phyloP scores from a whole-genome alignment of 106 monocot genomes.

The Ottelia alismoides region DNA sequence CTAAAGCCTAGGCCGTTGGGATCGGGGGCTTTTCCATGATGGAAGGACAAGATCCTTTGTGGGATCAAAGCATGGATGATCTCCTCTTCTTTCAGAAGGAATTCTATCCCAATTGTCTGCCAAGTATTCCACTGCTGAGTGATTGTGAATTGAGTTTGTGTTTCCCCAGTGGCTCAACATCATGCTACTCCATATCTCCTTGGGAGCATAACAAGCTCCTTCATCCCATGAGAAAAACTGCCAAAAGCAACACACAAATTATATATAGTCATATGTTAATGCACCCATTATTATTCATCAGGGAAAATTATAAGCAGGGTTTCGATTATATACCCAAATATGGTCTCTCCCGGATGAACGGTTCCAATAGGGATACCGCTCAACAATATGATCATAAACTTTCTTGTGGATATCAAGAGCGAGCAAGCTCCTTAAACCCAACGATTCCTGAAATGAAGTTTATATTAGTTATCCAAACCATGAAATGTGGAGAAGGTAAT shows the following conservation, averaged over 20 bases:
- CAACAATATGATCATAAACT: conserved; percentile 70
- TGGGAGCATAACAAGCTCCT: conserved; percentile 98
- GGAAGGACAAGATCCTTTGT: conserved; percentile 93
- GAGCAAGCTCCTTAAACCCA: conserved; percentile 47
- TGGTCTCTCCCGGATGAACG: conserved; percentile 81
- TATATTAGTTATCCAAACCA: too few relatives aligned
- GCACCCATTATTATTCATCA: too few relatives aligned
- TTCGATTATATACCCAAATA: conserved; percentile 99
- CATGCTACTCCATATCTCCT: conserved; percentile 94
- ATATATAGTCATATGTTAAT: conserved; percentile 4
- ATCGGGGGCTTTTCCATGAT: conserved; percentile 75
- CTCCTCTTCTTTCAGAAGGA: conserved; percentile 51
- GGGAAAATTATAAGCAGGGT: too few relatives aligned
- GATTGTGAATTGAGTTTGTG: conserved; percentile 88
- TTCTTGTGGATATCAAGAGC: conserved; percentile 72
- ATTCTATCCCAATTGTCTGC: conserved; percentile 69
- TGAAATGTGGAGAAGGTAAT: too few relatives aligned
- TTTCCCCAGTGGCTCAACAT: conserved; percentile 99
- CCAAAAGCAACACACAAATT: background rate
- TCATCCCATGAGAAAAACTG: conserved; percentile 99
- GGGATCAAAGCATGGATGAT: conserved; percentile 91
- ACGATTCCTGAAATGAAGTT: conserved; percentile 35
- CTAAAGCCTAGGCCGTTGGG: conserved; percentile 46
- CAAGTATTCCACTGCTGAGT: conserved; percentile 86
- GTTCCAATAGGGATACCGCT: conserved; percentile 89